A percentile compares a stretch with the other conserved stretches of the same genome.
These are phyloP conservation scores for Beauveria bassiana DNA, from an alignment of 2,329 filamentous ascomycete species.

Conservation along the genomic window DNA sequence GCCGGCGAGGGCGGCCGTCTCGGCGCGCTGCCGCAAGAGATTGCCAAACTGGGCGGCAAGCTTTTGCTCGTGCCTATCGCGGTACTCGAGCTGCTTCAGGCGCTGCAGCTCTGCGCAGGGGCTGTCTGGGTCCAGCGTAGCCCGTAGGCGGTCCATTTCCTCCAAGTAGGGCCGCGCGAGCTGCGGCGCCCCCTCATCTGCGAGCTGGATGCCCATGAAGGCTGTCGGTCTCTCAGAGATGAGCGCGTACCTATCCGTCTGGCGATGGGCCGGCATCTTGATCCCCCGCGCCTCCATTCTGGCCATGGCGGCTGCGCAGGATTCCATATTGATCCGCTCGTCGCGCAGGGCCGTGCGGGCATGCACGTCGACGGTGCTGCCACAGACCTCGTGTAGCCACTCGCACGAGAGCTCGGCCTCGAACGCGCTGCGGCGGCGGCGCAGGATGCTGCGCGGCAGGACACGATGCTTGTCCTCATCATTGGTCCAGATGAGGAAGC, in stretches of 20 bases:
- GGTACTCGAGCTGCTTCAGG: slow-evolving; percentile 22
- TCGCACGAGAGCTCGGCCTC: slow-evolving; percentile 55
- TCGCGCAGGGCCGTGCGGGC: slow-evolving; percentile 34
- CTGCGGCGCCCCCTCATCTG: slow-evolving; percentile 21
- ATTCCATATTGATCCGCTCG: slow-evolving; percentile 39
- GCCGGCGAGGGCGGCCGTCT: slow-evolving; percentile 16
- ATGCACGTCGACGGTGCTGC: slow-evolving; percentile 24
- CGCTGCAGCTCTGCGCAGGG: slow-evolving; percentile 11
- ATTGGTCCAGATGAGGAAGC: slow-evolving; percentile 68
- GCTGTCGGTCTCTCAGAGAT: slow-evolving; percentile 16
- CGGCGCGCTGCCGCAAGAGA: slow-evolving; percentile 27
- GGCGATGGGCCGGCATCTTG: slow-evolving; percentile 36
- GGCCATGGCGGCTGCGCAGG: slow-evolving; percentile 29
- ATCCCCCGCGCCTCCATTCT: slow-evolving; percentile 40
- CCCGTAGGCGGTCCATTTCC: slow-evolving; percentile 31
- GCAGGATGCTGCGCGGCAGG: slow-evolving; percentile 51
- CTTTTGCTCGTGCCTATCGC: slow-evolving; percentile 18
- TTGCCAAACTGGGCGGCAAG: slow-evolving; percentile 20
- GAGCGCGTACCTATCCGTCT: slow-evolving; percentile 23
- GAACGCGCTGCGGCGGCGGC: slow-evolving; percentile 49
- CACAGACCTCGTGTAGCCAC: slow-evolving; percentile 51
- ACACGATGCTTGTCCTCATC: slow-evolving; percentile 50
- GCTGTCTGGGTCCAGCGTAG: slow-evolving; percentile 10
- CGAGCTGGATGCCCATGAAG: slow-evolving; percentile 20
- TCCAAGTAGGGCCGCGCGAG: slow-evolving; percentile 34